Conservation (phyloP, 75 land plant genomes). For the Pinus tabuliformis region DNA sequence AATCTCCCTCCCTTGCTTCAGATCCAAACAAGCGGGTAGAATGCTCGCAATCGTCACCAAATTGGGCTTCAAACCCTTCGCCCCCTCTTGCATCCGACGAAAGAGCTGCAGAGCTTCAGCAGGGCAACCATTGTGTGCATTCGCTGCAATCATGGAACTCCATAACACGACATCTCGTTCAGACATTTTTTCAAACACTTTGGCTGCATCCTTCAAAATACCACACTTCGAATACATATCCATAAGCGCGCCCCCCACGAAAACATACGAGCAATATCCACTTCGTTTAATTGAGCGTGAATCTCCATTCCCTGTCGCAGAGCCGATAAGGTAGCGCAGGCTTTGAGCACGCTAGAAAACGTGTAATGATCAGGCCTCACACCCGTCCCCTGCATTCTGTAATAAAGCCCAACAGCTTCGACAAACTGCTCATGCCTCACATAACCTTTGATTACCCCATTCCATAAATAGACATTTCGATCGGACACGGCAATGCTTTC, state of each 20-base stretch:
- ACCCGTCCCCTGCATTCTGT: constrained; percentile 12
- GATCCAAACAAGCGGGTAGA: constrained; percentile 40
- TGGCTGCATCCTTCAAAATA: not conserved
- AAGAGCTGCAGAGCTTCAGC: not conserved
- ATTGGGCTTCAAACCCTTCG: constrained; percentile 13
- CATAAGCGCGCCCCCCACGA: not conserved
- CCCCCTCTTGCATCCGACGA: constrained; percentile 19
- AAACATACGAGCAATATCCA: not conserved
- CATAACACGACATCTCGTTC: not conserved
- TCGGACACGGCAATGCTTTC: constrained; percentile 38
- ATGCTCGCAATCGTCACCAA: constrained; percentile 52
- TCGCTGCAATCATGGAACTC: not conserved
- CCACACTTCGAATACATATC: constrained; percentile 5
- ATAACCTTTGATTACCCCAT: constrained; percentile 43
- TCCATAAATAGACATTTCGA: constrained; percentile 54
- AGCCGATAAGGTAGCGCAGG: not conserved
- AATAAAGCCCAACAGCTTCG: constrained; percentile 23
- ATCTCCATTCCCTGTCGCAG: not conserved
- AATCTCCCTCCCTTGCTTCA: constrained; percentile 44
- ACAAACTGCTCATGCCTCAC: constrained; percentile 51
- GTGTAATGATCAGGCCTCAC: not conserved
- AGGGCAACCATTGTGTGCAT: not conserved
- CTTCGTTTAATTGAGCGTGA: not conserved
- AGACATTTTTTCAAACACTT: not conserved
- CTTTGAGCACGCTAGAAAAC: not conserved